Evolutionary conservation across 129 eudicot species (phyloP), one percentile per base, ranked within the genome.

Genomic region (Silybum marianum): DNA sequence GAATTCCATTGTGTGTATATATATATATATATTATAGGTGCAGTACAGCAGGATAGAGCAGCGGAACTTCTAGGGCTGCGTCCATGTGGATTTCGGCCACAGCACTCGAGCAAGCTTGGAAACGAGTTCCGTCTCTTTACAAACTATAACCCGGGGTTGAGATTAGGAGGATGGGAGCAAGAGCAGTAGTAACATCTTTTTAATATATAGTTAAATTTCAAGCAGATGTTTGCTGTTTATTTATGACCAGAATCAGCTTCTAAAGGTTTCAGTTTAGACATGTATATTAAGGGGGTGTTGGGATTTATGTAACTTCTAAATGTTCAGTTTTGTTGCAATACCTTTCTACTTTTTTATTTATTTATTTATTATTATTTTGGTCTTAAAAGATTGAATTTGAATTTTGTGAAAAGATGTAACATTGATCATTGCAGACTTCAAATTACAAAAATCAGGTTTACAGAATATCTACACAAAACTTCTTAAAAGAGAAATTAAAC

Each of bases 91-190:
- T 96, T 96, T 83, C 90, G 87, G 76, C 99, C 99, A 60, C 88
- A 88, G 70, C 99, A 96, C 86, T 85, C 99, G 6, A 91, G 91
- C 92, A 96, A 96, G 88, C 93, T 96, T 69, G 98, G 99, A 72
- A 96, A 96, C 72, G 99, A 96, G 83, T 96, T 96, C 77, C 84
- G 91, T 3, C 88, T 96, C 3, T 96, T 87, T 58, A 93, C 99
- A 69, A 96, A 89, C 77, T 96, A 96, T 34, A 85, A 96, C 78
- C 99, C 99, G 24, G 98, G 91, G 38, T 58, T 80, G 78, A 88
- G 99, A 81, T 83, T 96, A 73, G 98, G 93, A 48, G 95, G 98
- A 14, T 96, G 99, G 99, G 94, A 92, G 79, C 84, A 80, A 30
- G 63, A 83, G 21, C 23, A 83, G 42, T 44, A 34, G 74, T 71